These are phyloP conservation scores for Parastagonospora nodorum DNA, from an alignment of 2,329 filamentous ascomycete species.

Conservation along the genomic window DNA sequence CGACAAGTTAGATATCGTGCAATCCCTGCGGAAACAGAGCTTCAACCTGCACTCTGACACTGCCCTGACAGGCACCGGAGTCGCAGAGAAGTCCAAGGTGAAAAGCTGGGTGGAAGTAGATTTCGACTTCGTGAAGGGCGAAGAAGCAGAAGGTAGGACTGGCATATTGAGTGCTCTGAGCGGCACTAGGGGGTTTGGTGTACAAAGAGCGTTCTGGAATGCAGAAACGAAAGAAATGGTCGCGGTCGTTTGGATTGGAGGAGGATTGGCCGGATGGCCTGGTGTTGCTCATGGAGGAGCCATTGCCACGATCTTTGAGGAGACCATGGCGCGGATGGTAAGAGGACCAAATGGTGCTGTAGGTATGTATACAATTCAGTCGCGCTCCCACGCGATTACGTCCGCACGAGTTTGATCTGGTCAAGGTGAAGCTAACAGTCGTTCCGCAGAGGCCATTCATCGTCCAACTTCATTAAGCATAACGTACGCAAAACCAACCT, in stretches of 20 bases:
- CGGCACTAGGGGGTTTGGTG: slow-evolving; percentile 50
- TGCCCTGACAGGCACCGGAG: slow-evolving; percentile 8
- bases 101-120: slow-evolving; percentile 41
- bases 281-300: slow-evolving; percentile 73
- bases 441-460: slow-evolving; percentile 28
- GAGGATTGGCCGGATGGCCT: slow-evolving; percentile 71
- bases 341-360: slow-evolving; percentile 53
- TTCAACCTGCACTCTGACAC: slow-evolving; percentile 32
- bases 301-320: slow-evolving; percentile 71
- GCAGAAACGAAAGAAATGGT: slow-evolving; percentile 61
- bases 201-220: slow-evolving; percentile 70
- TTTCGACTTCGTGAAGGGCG: slow-evolving; percentile 23
- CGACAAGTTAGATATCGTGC: slow-evolving; percentile 40
- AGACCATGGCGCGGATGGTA: slow-evolving; percentile 69
- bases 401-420: background rate
- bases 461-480: slow-evolving; percentile 52
- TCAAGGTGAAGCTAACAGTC: slow-evolving; percentile 1
- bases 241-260: slow-evolving; percentile 70
- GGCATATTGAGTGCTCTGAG: slow-evolving; percentile 36
- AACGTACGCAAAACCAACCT: slow-evolving; percentile 66
- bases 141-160: slow-evolving; percentile 18
- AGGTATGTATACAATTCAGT: slow-evolving; percentile 22
- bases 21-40: slow-evolving; percentile 34
- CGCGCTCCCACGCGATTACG: background rate
- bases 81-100: slow-evolving; percentile 9